phyloP scores from a whole-genome alignment of 108 stramenopile species.

The Pseudonitzschia multiseries region DNA sequence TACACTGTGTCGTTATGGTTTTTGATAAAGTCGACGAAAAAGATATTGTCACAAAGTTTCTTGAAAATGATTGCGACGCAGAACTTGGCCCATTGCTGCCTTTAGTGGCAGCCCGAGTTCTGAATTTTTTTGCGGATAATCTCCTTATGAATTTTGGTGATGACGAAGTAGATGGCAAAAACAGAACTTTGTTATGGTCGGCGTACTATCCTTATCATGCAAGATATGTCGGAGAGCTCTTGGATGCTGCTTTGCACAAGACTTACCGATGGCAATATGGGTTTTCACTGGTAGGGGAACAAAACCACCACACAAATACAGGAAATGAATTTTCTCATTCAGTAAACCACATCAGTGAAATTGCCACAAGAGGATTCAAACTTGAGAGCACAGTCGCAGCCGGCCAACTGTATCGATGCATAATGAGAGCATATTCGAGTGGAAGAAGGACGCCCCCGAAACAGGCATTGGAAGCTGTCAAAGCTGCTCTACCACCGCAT shows the following conservation, averaged over 20 bases:
- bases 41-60: slow-evolving; percentile 20
- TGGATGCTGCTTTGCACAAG: slow-evolving; percentile 63
- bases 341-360: slow-evolving; percentile 13
- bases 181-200: slow-evolving; percentile 40
- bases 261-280: slow-evolving; percentile 68
- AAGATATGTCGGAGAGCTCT: slow-evolving; percentile 42
- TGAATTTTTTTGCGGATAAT: slow-evolving; percentile 62
- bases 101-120: slow-evolving; percentile 52
- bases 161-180: background rate
- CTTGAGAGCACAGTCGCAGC: slow-evolving; percentile 73
- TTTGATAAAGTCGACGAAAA: slow-evolving; percentile 55
- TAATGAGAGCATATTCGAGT: slow-evolving; percentile 62
- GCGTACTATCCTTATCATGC: slow-evolving; percentile 62
- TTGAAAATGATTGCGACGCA: slow-evolving; percentile 12
- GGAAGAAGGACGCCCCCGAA: slow-evolving; percentile 65
- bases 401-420: slow-evolving; percentile 74
- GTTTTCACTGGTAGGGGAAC: slow-evolving; percentile 47
- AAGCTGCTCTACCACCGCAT: slow-evolving; percentile 51
- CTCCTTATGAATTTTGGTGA: slow-evolving; percentile 58
- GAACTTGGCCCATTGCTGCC: slow-evolving; percentile 70
- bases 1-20: slow-evolving; percentile 63
- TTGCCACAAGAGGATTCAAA: slow-evolving; percentile 8
- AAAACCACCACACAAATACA: slow-evolving; percentile 15
- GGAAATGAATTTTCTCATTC: slow-evolving; percentile 28
- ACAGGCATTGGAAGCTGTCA: slow-evolving; percentile 61